A percentile compares a stretch with the other conserved stretches of the same genome.
These are phyloP conservation scores for Arachnomyces sp. DNA, from an alignment of 2,329 filamentous ascomycete genomes.

Conservation along the genomic window DNA sequence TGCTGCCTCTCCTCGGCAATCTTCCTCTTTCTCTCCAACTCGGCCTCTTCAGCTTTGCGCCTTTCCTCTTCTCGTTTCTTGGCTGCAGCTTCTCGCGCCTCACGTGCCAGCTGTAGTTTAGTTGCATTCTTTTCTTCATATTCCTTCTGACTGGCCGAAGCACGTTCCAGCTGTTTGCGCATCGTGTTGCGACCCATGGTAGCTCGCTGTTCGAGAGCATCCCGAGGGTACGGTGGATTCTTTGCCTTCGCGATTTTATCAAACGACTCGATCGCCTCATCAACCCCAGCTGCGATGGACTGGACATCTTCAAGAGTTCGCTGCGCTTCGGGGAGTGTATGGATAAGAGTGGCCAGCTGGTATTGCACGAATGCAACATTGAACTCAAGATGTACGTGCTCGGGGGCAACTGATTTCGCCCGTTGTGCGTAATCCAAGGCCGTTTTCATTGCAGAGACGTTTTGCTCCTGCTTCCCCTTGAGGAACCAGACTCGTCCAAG, in stretches of 20 bases:
- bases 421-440: conserved; percentile 55
- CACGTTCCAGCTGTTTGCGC: conserved; percentile 80
- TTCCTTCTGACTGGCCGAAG: conserved; percentile 73
- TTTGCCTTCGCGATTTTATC: conserved; percentile 52
- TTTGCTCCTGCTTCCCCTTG: conserved; percentile 63
- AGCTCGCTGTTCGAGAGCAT: conserved; percentile 86
- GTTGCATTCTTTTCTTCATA: conserved; percentile 91
- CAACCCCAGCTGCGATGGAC: conserved; percentile 68
- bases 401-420: conserved; percentile 67
- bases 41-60: conserved; percentile 56
- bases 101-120: conserved; percentile 72
- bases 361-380: conserved; percentile 98
- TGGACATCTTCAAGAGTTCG: conserved; percentile 73
- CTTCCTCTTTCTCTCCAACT: conserved; percentile 66
- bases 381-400: conserved; percentile 88
- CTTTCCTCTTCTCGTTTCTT: conserved; percentile 69
- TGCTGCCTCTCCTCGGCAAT: conserved; percentile 77
- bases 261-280: conserved; percentile 70
- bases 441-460: conserved; percentile 53
- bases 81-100: conserved; percentile 71
- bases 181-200: conserved; percentile 97
- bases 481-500: conserved; percentile 81
- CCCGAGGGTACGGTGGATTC: conserved; percentile 75
- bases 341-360: conserved; percentile 76
- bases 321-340: conserved; percentile 64